Conservation (phyloP, 495 filamentous ascomycete species). For the Platismatia glauca region DNA sequence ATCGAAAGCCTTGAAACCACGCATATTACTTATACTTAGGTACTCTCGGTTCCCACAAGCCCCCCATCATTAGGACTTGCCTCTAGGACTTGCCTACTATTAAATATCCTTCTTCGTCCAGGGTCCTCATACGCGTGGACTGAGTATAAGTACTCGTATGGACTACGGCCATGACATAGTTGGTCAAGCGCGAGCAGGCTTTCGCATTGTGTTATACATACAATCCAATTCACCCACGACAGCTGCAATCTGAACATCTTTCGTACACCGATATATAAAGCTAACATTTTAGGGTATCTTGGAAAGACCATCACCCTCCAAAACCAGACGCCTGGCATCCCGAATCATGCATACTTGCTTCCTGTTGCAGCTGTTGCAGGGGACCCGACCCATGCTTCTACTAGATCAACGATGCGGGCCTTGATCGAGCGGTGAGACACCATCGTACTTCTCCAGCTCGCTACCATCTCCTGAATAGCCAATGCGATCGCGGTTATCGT, state of each 20-base stretch:
- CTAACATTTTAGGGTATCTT: slow-evolving; percentile 10
- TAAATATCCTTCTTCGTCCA: no score
- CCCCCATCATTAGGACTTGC: no score
- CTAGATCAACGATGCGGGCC: slow-evolving; percentile 20
- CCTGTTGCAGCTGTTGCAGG: neutral
- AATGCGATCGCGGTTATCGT: slow-evolving; percentile 56
- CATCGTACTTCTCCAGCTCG: slow-evolving; percentile 27
- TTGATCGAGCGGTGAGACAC: slow-evolving; percentile 19
- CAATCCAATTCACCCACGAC: neutral
- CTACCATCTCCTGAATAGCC: slow-evolving; percentile 52
- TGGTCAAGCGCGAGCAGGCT: neutral
- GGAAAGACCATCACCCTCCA: neutral
- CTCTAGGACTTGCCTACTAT: no score
- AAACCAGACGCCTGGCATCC: neutral
- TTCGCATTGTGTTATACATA: neutral
- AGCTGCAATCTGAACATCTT: neutral
- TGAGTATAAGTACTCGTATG: no score
- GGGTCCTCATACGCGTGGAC: no score
- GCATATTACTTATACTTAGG: no score
- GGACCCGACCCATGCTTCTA: neutral
- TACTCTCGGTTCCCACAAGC: no score
- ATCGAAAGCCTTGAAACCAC: no score
- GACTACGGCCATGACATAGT: no score
- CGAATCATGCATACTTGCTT: slow-evolving; percentile 9
- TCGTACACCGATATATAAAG: neutral